phyloP scores from a whole-genome alignment of 768 basidiomycete genomes.

The Filobasidium floriforme region DNA sequence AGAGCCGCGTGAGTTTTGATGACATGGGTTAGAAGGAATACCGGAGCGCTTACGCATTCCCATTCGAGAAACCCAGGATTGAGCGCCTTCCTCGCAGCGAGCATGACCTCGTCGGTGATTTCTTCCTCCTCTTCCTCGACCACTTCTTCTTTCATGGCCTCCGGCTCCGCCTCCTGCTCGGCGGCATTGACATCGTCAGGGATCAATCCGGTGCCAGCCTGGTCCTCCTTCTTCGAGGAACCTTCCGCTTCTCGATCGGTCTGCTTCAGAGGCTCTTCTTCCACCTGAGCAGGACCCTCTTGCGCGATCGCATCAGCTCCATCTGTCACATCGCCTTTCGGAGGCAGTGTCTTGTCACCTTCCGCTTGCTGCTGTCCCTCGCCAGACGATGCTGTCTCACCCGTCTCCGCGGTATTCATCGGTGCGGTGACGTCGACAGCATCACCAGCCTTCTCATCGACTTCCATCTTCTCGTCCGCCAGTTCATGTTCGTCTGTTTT shows the following conservation, averaged over 20 bases:
- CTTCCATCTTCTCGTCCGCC: background rate
- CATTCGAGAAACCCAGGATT: constrained; percentile 57
- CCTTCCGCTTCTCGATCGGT: background rate
- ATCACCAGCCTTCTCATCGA: constrained; percentile 19
- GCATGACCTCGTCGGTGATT: constrained; percentile 48
- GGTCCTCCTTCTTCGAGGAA: background rate
- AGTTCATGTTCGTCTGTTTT: background rate
- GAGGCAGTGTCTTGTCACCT: constrained; percentile 10
- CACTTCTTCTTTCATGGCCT: constrained; percentile 3
- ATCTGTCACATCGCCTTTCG: background rate
- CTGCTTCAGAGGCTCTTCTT: background rate
- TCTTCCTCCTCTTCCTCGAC: constrained; percentile 46
- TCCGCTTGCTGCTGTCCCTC: too few species aligned
- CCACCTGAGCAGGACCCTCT: background rate
- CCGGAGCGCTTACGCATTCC: constrained; percentile 61
- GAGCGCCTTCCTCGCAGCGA: constrained; percentile 28
- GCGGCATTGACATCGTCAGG: background rate
- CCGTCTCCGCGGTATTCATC: too few species aligned
- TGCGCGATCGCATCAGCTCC: background rate
- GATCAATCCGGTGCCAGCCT: background rate
- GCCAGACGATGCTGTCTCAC: too few species aligned
- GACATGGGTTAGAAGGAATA: background rate
- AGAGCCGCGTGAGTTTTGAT: constrained; percentile 1
- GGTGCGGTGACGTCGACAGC: constrained; percentile 2
- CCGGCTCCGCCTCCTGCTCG: constrained; percentile 1